Percentiles rank a stretch among this genome's conserved stretches.
These are phyloP conservation scores for Blakeslea trispora DNA, from an alignment of 371 early-diverging fungal species.

Conservation along the genomic window DNA sequence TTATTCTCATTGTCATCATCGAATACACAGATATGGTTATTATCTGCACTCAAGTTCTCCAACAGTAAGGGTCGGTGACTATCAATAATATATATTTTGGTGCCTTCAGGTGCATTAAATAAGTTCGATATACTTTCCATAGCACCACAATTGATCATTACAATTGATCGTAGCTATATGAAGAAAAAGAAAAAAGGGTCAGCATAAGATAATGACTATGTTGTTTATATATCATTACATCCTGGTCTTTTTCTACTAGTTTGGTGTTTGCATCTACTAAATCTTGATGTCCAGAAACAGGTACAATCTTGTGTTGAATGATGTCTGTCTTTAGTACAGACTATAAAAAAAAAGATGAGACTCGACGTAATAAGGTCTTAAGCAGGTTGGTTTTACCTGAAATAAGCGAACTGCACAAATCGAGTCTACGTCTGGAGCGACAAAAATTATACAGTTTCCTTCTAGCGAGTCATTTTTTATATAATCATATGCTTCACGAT, in stretches of 20 bases:
- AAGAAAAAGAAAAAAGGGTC: not conserved
- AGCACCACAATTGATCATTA: conserved; percentile 91
- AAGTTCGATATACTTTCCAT: conserved; percentile 71
- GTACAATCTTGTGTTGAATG: conserved; percentile 76
- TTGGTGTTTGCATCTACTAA: conserved; percentile 55
- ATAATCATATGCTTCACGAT: conserved; percentile 48
- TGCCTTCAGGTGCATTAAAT: conserved; percentile 49
- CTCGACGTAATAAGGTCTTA: too few species aligned
- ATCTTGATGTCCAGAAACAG: conserved; percentile 74
- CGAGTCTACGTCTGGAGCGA: conserved; percentile 81
- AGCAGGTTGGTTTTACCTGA: too few species aligned
- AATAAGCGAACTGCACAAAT: conserved; percentile 86
- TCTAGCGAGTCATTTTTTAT: conserved; percentile 48
- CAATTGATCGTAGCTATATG: conserved; percentile 75
- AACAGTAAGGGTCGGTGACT: conserved; percentile 87
- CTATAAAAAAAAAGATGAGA: conserved; percentile 27
- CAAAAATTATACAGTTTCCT: conserved; percentile 70
- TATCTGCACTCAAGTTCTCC: conserved; percentile 67
- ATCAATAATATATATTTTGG: conserved; percentile 80
- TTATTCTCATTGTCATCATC: conserved; percentile 79
- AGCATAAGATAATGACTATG: too few species aligned
- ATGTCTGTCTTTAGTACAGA: conserved; percentile 73
- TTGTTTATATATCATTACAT: too few species aligned
- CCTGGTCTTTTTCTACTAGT: conserved; percentile 42
- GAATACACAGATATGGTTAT: conserved; percentile 69